phyloP scores from a whole-genome alignment of 1,284 basidiomycete species.

The Blastosporella zonata region DNA sequence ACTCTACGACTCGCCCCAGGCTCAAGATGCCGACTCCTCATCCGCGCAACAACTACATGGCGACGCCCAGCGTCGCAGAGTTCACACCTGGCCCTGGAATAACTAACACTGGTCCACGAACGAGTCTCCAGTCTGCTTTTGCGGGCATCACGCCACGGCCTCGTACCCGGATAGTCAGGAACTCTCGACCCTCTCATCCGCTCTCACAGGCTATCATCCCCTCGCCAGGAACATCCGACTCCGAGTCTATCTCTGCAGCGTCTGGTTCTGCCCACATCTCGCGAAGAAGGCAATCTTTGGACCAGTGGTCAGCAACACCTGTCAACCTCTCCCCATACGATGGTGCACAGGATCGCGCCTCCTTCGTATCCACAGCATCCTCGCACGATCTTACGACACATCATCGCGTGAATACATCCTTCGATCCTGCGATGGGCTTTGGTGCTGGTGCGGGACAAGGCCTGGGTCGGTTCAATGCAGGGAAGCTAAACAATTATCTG shows the following conservation, averaged over 20 bases:
- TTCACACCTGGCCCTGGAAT: slow-evolving; percentile 30
- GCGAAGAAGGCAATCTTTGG: slow-evolving; percentile 17
- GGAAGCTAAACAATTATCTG: slow-evolving; percentile 78
- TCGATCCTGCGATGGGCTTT: slow-evolving; percentile 74
- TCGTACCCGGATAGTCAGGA: slow-evolving; percentile 29
- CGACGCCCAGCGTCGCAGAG: slow-evolving; percentile 33
- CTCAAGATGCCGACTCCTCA: slow-evolving; percentile 65
- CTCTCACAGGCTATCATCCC: slow-evolving; percentile 48
- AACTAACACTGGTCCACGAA: slow-evolving; percentile 19
- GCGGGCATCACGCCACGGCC: slow-evolving; percentile 63
- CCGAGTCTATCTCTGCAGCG: slow-evolving; percentile 20
- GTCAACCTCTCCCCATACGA: slow-evolving; percentile 25
- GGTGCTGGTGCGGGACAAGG: slow-evolving; percentile 55
- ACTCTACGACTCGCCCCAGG: slow-evolving; percentile 71
- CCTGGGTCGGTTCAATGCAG: slow-evolving; percentile 71
- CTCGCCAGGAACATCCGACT: slow-evolving; percentile 31
- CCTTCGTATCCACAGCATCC: slow-evolving; percentile 75
- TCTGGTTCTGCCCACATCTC: slow-evolving; percentile 22
- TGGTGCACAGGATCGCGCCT: slow-evolving; percentile 44
- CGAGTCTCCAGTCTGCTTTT: slow-evolving; percentile 47
- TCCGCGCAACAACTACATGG: slow-evolving; percentile 40
- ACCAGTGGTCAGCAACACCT: slow-evolving; percentile 23
- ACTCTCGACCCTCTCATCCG: slow-evolving; percentile 53
- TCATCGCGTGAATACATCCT: slow-evolving; percentile 78
- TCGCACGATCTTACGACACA: slow-evolving; percentile 83